Conservation (phyloP, 2,329 filamentous ascomycete species). For the Alternaria rosae region DNA sequence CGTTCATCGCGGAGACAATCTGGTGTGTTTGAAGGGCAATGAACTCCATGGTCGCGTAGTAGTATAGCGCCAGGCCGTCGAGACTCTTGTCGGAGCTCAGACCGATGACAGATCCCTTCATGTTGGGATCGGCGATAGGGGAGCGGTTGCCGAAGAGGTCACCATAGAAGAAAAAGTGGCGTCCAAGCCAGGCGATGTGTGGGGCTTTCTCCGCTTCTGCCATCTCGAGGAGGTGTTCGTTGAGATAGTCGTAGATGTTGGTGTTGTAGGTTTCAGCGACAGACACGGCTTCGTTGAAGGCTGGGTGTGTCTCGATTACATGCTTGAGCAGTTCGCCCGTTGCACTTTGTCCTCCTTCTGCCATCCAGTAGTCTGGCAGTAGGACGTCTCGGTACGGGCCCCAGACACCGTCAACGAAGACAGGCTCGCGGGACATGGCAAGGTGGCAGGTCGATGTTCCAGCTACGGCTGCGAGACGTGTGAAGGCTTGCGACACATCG, state of each 20-base stretch:
- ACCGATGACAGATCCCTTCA: slow-evolving; percentile 89
- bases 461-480: slow-evolving; percentile 89
- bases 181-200: slow-evolving; percentile 81
- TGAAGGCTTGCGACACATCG: slow-evolving; percentile 91
- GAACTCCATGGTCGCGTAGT: slow-evolving; percentile 97
- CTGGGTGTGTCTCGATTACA: slow-evolving; percentile 93
- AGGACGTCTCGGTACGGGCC: slow-evolving; percentile 95
- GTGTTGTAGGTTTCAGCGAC: slow-evolving; percentile 81
- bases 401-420: slow-evolving; percentile 97
- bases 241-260: slow-evolving; percentile 95
- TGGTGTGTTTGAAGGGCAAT: slow-evolving; percentile 96
- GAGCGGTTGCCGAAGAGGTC: slow-evolving; percentile 97
- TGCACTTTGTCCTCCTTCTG: slow-evolving; percentile 94
- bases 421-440: slow-evolving; percentile 90
- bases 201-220: slow-evolving; percentile 73
- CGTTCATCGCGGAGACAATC: slow-evolving; percentile 94
- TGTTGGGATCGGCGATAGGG: slow-evolving; percentile 88
- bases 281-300: slow-evolving; percentile 80
- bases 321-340: slow-evolving; percentile 95
- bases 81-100: slow-evolving; percentile 85
- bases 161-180: slow-evolving; percentile 98
- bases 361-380: slow-evolving; percentile 92
- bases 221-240: slow-evolving; percentile 82
- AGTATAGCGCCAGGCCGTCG: slow-evolving; percentile 87
- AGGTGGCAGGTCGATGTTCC: slow-evolving; percentile 98